Evolutionary conservation across 2,329 filamentous ascomycete species (phyloP), one percentile per base, ranked within the genome.

Genomic region (Pseudogymnoascus sp.): DNA sequence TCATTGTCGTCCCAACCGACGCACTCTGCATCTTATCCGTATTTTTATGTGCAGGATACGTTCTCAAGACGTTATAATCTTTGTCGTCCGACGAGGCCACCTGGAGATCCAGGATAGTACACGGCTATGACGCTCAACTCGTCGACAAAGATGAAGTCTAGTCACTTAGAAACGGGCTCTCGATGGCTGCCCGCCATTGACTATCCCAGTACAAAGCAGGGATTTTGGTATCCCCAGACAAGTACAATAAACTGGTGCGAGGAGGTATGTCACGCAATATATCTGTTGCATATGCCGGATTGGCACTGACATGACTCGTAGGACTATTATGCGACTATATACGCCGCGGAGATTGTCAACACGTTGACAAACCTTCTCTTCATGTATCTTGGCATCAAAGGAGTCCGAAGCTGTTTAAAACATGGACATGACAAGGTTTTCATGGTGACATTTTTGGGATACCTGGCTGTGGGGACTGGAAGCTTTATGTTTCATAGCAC

Each of bases 301-400:
- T 65, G 63, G 67, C 33, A 56, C 61, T 56, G 50, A 62, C 43
- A 16, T 62, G 28, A 59, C 22, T 35, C 16, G 69, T 78, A 92
- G 84, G 89, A 91, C 67, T 89, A 89, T 75, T 89, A 89, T 78
- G 85, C 88, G 38, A 92, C 89, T 3, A 79, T 83, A 46, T 93
- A 92, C 72, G 83, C 86, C 53, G 90, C 90, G 37, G 90, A 93
- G 72, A 85, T 93, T 53, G 84, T 91, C 72, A 93, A 89, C 72
- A 90, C 90, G 3, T 70, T 93, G 33, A 96, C 91, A 35, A 96
- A 96, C 74, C 74, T 89, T 2, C 78, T 95, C 24, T 96, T 96
- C 75, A 80, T 96, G 69, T 89, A 82, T 74, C 82, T 96, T 19
- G 91, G 91, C 6, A 76, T 85, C 68, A 89, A 88, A 72, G 93